These are phyloP conservation scores for Apophysomyces ossiformis DNA, from an alignment of 371 early-diverging fungal genomes.

Conservation along the genomic window DNA sequence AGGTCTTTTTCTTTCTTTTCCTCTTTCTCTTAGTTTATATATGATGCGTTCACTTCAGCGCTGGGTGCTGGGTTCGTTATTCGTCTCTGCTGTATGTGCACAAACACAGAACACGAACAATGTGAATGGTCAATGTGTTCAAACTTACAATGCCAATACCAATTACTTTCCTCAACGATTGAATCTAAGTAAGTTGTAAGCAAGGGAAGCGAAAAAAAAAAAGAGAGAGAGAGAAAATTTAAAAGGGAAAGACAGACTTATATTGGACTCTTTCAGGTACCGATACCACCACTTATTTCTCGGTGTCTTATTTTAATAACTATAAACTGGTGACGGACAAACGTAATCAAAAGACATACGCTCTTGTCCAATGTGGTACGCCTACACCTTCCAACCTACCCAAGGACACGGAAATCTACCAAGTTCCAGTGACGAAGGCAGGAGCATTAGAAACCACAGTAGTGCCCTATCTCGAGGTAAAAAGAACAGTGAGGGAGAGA, in stretches of 20 bases:
- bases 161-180: slow-evolving; percentile 66
- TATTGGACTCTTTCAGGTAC: slow-evolving; percentile 13
- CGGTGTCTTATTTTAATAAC: slow-evolving; percentile 65
- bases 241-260: too few relatives aligned
- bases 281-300: slow-evolving; percentile 57
- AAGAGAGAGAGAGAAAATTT: too few relatives aligned
- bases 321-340: slow-evolving; percentile 65
- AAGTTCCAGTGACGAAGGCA: slow-evolving; percentile 61
- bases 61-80: slow-evolving; percentile 10
- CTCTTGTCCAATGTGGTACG: slow-evolving; percentile 77
- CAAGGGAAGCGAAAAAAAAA: too few relatives aligned
- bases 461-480: slow-evolving; percentile 68
- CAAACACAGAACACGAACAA: slow-evolving; percentile 44
- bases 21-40: not conserved
- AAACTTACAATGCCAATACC: slow-evolving; percentile 39
- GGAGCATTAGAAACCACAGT: slow-evolving; percentile 69
- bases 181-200: slow-evolving; percentile 41
- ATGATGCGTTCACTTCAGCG: not conserved
- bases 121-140: slow-evolving; percentile 39
- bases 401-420: slow-evolving; percentile 55
- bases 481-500: not conserved
- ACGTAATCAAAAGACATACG: slow-evolving; percentile 46
- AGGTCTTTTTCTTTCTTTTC: slow-evolving; percentile 1
- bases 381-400: slow-evolving; percentile 53
- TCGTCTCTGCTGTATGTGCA: slow-evolving; percentile 23